Evolutionary conservation across 2,329 filamentous ascomycete species (phyloP), one percentile per base, ranked within the genome.

Genomic region (Bimuria novae-zelandiae): DNA sequence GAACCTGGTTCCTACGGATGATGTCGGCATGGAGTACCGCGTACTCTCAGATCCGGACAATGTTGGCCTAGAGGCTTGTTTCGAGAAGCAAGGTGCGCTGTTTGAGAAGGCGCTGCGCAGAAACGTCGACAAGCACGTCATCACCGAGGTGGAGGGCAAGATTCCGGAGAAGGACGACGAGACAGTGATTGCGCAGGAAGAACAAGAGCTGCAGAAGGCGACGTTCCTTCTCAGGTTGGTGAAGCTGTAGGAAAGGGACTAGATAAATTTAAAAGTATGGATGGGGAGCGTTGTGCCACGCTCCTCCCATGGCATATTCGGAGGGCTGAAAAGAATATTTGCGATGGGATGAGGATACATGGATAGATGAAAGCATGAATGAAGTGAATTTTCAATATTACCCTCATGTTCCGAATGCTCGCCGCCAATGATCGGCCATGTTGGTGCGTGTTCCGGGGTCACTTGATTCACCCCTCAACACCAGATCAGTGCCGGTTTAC

Each of bases 21-120:
- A 97, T 69, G 87, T 99, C 57, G 90, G 89, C 77, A 96, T 99
- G 89, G 89, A 95, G 74, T 97, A 96, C 77, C 82, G 82, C 52
- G 85, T 97, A 4, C 77, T 95, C 43, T 82, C 84, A 7, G 92
- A 96, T 68, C 89, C 90, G 0, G 89, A 94, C 2, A 82, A 84
- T 39, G 82, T 92, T 54, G 90, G 90, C 4, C 74, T 96, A 21
- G 84, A 82, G 52, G 80, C 82, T 49, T 86, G 87, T 2, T 91
- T 95, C 68, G 79, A 84, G 59, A 82, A 82, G 32, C 89, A 95
- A 68, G 76, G 82, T 19, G 74, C 79, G 39, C 78, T 83, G 29
- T 90, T 96, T 67, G 87, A 89, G 72, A 94, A 91, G 78, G 87
- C 86, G 19, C 75, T 96, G 61, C 82, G 91, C 57, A 82, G 91